These are phyloP conservation scores for Phylloboletellus chloephorus DNA, from an alignment of 1,284 basidiomycete genomes.

Conservation along the genomic window DNA sequence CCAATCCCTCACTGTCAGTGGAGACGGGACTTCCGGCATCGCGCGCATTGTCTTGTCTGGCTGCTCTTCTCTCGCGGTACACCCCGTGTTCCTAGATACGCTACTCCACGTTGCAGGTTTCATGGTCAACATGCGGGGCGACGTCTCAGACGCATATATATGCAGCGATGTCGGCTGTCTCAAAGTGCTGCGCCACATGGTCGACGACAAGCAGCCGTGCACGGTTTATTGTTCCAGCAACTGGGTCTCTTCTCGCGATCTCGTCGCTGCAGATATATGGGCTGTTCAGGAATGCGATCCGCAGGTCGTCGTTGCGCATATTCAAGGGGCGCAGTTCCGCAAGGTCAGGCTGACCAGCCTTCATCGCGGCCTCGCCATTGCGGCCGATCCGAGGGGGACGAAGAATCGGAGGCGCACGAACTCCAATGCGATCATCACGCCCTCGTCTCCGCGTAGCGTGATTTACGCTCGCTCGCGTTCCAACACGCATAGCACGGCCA, in stretches of 20 bases:
- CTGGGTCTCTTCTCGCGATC: slow-evolving; percentile 38
- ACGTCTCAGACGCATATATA: slow-evolving; percentile 52
- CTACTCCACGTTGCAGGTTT: slow-evolving; percentile 67
- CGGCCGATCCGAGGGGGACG: slow-evolving; percentile 20
- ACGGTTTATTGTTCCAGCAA: slow-evolving; percentile 48
- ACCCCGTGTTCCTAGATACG: slow-evolving; percentile 61
- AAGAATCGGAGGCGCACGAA: slow-evolving; percentile 21
- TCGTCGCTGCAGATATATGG: slow-evolving; percentile 46
- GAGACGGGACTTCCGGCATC: slow-evolving; percentile 47
- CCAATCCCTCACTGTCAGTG: slow-evolving; percentile 45
- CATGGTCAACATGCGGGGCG: slow-evolving; percentile 53
- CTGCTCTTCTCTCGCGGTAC: slow-evolving; percentile 36
- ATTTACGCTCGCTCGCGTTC: slow-evolving; percentile 28
- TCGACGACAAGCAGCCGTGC: slow-evolving; percentile 41
- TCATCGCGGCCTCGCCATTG: slow-evolving; percentile 39
- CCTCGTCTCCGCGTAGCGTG: slow-evolving; percentile 23
- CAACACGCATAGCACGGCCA: slow-evolving; percentile 20
- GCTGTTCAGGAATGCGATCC: slow-evolving; percentile 38
- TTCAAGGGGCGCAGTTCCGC: slow-evolving; percentile 54
- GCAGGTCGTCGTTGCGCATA: slow-evolving; percentile 44
- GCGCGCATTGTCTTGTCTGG: slow-evolving; percentile 44
- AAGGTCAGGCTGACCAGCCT: slow-evolving; percentile 47
- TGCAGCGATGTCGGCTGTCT: slow-evolving; percentile 52
- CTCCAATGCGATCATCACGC: slow-evolving; percentile 28
- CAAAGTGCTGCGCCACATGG: slow-evolving; percentile 38